These are phyloP conservation scores for Pestalotiopsis sp. DNA, from an alignment of 2,329 filamentous ascomycete genomes.

Conservation along the genomic window DNA sequence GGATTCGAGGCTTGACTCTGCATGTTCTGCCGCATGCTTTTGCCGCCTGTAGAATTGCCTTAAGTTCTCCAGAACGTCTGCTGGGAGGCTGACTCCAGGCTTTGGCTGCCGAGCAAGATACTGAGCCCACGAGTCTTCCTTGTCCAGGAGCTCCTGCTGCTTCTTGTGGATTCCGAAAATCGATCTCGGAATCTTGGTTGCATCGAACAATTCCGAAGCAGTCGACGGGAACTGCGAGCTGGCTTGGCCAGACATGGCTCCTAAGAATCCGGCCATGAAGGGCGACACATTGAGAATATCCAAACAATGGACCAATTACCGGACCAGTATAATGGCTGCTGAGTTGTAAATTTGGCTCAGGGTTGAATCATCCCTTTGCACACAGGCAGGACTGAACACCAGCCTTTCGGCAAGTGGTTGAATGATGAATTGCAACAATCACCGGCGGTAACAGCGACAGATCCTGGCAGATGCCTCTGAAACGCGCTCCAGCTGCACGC, in stretches of 20 bases:
- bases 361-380: background rate
- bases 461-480: background rate
- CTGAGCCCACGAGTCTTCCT: slow-evolving; percentile 41
- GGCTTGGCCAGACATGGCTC: background rate
- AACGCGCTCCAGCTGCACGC: background rate
- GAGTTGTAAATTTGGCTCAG: background rate
- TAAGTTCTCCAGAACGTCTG: slow-evolving; percentile 31
- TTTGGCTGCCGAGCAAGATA: slow-evolving; percentile 20
- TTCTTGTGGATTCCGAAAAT: slow-evolving; percentile 49
- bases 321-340: background rate
- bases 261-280: background rate
- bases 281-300: background rate
- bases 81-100: slow-evolving; percentile 36
- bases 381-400: background rate
- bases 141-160: slow-evolving; percentile 52
- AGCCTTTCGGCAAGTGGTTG: background rate
- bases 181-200: slow-evolving; percentile 38
- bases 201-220: slow-evolving; percentile 27
- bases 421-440: background rate
- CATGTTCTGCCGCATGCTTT: slow-evolving; percentile 10
- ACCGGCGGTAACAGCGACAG: background rate
- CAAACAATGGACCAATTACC: background rate
- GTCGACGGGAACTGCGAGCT: slow-evolving; percentile 19
- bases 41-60: slow-evolving; percentile 23
- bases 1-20: background rate